Conservation (phyloP, 2,329 filamentous ascomycete species). For the Aspergillus fumigatus region DNA sequence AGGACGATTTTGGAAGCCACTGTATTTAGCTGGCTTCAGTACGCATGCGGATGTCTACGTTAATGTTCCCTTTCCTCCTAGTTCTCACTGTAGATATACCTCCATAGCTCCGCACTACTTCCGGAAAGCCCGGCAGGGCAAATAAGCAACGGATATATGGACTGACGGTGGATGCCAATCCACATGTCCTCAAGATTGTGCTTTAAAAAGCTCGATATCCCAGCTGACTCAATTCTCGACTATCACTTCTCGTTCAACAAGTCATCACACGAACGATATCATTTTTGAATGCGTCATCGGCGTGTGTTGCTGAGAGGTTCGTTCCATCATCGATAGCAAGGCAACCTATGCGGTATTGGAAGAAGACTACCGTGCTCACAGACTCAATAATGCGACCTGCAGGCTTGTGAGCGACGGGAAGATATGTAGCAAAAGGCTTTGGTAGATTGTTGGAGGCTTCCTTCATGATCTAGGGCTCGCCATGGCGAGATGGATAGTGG, state of each 20-base stretch:
- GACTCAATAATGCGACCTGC: neutral
- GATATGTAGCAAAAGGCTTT: neutral
- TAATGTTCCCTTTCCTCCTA: no score
- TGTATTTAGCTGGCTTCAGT: neutral
- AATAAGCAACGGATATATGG: neutral
- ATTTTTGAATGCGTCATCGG: neutral
- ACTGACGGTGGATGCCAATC: neutral
- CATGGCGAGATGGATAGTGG: neutral
- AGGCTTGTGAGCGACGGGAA: neutral
- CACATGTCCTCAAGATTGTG: no score
- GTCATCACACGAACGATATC: neutral
- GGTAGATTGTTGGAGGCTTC: neutral
- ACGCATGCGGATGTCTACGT: neutral
- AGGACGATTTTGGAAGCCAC: slow-evolving; percentile 40
- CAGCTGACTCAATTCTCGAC: no score
- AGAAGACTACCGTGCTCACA: neutral
- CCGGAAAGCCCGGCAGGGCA: neutral
- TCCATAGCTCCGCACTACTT: neutral
- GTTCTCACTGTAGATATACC: neutral
- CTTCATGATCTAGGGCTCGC: neutral
- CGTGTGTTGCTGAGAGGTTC: neutral
- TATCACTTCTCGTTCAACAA: no score
- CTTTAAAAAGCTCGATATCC: no score
- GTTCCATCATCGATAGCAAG: neutral
- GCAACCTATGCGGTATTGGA: neutral